Evolutionary conservation across 129 eudicot genomes (phyloP).

Genomic region (Pittosporum tobira): DNA sequence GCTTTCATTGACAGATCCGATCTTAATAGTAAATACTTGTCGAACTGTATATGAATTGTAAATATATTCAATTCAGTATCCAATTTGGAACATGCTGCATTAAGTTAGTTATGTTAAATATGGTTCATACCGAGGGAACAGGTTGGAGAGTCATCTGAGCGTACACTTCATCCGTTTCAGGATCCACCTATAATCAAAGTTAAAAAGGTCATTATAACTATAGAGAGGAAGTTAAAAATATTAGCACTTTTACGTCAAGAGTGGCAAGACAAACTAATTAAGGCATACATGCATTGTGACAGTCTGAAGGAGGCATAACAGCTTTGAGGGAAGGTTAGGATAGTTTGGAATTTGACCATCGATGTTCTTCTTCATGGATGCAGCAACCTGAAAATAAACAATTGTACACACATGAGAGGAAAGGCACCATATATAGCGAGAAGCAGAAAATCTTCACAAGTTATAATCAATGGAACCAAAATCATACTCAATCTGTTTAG

Average conservation of each 20-base stretch:
- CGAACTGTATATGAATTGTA: conserved; percentile 44
- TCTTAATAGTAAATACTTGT: conserved; percentile 70
- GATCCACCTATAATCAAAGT: conserved; percentile 96
- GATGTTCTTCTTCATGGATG: conserved; percentile 80
- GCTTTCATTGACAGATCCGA: conserved; percentile 63
- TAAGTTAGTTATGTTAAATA: neutral
- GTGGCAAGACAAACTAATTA: too few relatives aligned
- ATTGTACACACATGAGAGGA: too few relatives aligned
- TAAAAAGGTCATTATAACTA: too few relatives aligned
- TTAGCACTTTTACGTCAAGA: too few relatives aligned
- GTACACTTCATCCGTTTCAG: conserved; percentile 91
- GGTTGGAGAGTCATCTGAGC: conserved; percentile 99
- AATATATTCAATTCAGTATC: conserved; percentile 2
- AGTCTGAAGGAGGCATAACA: conserved; percentile 92
- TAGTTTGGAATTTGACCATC: conserved; percentile 84
- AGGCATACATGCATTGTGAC: conserved; percentile 71
- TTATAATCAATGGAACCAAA: too few relatives aligned
- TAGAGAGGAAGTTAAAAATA: too few relatives aligned
- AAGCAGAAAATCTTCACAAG: too few relatives aligned
- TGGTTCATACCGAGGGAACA: conserved; percentile 64
- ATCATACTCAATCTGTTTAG: too few relatives aligned
- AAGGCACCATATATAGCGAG: too few relatives aligned
- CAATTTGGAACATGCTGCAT: neutral
- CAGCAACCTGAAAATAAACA: conserved; percentile 98
- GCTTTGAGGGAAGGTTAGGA: conserved; percentile 83